Conservation (phyloP, 345 rosid genomes). For the Eucalyptus marginata region DNA sequence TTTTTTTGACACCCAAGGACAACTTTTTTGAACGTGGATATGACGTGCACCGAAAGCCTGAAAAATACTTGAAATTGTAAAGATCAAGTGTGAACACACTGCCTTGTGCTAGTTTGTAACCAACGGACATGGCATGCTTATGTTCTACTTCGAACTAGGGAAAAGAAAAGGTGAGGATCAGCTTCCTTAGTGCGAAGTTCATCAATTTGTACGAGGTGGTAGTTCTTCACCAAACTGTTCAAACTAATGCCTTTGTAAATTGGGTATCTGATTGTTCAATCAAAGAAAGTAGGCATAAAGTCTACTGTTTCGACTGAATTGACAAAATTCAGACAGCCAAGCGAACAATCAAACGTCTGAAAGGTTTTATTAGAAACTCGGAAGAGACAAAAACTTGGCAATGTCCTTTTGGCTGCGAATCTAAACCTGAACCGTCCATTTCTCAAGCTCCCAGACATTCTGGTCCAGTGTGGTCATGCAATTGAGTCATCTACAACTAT, state of each 20-base stretch:
- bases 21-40: neutral
- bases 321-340: neutral
- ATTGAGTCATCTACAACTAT: neutral
- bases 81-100: neutral
- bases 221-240: neutral
- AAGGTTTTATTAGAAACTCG: neutral
- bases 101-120: neutral
- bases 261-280: neutral
- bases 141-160: neutral
- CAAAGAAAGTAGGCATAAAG: neutral
- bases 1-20: neutral
- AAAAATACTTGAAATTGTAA: neutral
- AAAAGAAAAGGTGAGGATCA: neutral
- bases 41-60: neutral
- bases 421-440: neutral
- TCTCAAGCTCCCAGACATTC: neutral
- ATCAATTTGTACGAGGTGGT: neutral
- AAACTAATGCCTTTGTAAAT: neutral
- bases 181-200: neutral
- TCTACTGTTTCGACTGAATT: neutral
- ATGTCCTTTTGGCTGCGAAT: neutral
- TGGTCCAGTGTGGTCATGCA: neutral
- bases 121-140: neutral
- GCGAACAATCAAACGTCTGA: neutral
- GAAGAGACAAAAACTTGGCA: neutral